Percentiles rank a stretch among this genome's conserved stretches.
These are phyloP conservation scores for Didymellaceae sp. DNA, from an alignment of 2,329 filamentous ascomycete genomes.

Conservation along the genomic window DNA sequence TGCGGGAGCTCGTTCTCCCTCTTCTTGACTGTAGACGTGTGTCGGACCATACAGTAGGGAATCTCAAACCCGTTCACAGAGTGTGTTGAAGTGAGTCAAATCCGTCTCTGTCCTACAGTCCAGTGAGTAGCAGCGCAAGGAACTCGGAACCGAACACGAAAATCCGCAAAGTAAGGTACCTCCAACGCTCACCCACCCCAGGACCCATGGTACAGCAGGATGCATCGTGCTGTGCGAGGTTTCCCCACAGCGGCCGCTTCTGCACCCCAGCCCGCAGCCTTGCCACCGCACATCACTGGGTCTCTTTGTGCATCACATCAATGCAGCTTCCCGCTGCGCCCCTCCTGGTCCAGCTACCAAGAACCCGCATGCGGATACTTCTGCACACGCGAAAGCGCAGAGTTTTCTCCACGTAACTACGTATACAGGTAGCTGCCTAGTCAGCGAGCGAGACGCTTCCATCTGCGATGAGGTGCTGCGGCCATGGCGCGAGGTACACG, in stretches of 20 bases:
- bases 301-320: neutral
- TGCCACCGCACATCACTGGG: slow-evolving; percentile 3
- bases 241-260: slow-evolving; percentile 15
- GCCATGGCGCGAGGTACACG: slow-evolving; percentile 2
- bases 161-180: too few relatives aligned
- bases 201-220: slow-evolving; percentile 10
- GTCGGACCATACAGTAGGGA: neutral
- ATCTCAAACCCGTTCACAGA: neutral
- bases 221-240: neutral
- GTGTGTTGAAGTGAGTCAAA: neutral
- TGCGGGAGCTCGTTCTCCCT: slow-evolving; percentile 10
- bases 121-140: neutral
- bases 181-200: slow-evolving; percentile 6
- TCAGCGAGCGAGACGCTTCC: too few relatives aligned
- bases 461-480: neutral
- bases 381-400: neutral
- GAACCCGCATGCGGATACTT: neutral
- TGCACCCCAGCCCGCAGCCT: slow-evolving; percentile 14
- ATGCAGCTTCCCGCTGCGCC: neutral
- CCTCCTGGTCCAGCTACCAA: too few relatives aligned
- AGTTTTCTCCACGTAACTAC: too few relatives aligned
- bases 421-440: too few relatives aligned
- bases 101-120: neutral
- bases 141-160: neutral
- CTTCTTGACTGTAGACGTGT: neutral